Evolutionary conservation across 371 early-diverging fungal species (phyloP).

Genomic region (Mucor circinelloides): DNA sequence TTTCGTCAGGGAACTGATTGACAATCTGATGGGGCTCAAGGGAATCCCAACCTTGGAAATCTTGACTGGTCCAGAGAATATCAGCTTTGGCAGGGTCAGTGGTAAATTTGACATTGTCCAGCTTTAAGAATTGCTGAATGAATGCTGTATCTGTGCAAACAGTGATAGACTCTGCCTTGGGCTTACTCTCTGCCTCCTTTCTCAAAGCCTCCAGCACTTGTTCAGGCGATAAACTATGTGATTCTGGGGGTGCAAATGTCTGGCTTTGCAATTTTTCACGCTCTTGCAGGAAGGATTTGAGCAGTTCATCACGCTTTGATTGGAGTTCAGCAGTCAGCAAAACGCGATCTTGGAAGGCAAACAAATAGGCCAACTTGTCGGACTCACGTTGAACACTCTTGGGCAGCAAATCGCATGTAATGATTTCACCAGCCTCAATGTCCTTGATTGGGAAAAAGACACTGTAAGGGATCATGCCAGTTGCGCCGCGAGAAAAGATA

Average conservation of each 20-base stretch:
- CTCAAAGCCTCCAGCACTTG: conserved; percentile 9
- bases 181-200: conserved; percentile 22
- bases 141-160: conserved; percentile 43
- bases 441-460: conserved; percentile 62
- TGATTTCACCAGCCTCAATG: conserved; percentile 48
- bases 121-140: conserved; percentile 51
- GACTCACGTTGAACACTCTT: conserved; percentile 41
- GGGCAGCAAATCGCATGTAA: conserved; percentile 57
- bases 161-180: conserved; percentile 3
- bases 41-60: conserved; percentile 54
- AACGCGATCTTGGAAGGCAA: conserved; percentile 45
- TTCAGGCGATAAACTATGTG: conserved; percentile 3
- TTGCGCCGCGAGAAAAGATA: conserved; percentile 59
- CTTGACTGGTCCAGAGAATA: conserved; percentile 56
- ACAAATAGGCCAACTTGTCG: conserved; percentile 52
- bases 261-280: neutral
- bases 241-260: neutral
- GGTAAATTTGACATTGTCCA: conserved; percentile 50
- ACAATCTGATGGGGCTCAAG: conserved; percentile 49
- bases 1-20: conserved; percentile 59
- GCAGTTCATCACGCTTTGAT: conserved; percentile 27
- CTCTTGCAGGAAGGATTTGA: conserved; percentile 32
- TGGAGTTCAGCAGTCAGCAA: conserved; percentile 25
- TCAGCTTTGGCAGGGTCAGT: conserved; percentile 49
- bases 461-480: conserved; percentile 60